Evolutionary conservation across 257 asterid genomes (phyloP).

Genomic region (Solanum bulbocastanum): DNA sequence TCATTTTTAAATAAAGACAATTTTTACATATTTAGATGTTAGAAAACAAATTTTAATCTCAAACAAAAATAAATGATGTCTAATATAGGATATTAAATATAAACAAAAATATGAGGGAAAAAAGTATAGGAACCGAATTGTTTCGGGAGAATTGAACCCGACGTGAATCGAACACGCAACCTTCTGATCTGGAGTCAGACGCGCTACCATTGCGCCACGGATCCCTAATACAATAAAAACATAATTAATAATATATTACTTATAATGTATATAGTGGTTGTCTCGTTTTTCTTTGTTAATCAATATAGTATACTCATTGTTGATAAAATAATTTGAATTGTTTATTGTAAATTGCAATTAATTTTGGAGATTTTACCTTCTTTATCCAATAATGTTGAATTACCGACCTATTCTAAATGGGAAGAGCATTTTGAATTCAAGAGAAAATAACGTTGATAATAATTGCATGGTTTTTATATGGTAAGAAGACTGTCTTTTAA

Average conservation of each 20-base stretch:
- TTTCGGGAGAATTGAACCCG: constrained; percentile 33
- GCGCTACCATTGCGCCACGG: constrained; percentile 57
- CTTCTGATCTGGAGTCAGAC: constrained; percentile 99
- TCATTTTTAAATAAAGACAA: too few species aligned
- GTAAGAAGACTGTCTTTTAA: background rate
- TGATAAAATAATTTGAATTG: too few species aligned
- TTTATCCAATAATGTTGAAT: background rate
- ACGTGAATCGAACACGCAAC: constrained; percentile 97
- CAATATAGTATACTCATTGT: too few species aligned
- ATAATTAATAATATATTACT: too few species aligned
- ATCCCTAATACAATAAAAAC: background rate
- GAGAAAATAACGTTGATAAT: background rate
- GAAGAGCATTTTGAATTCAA: too few species aligned
- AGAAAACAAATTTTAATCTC: too few species aligned
- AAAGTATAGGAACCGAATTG: background rate
- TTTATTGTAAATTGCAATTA: background rate
- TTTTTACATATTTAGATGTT: too few species aligned
- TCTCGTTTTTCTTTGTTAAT: background rate
- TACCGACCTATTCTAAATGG: background rate
- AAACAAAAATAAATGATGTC: too few species aligned
- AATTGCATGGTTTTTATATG: too few species aligned
- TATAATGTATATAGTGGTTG: background rate
- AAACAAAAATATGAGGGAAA: too few species aligned
- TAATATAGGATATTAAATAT: too few species aligned
- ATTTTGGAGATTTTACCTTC: background rate